Evolutionary conservation across 352 stramenopile genomes (phyloP), one percentile per base, ranked within the genome.

Genomic region (Phytophthora sp.): DNA sequence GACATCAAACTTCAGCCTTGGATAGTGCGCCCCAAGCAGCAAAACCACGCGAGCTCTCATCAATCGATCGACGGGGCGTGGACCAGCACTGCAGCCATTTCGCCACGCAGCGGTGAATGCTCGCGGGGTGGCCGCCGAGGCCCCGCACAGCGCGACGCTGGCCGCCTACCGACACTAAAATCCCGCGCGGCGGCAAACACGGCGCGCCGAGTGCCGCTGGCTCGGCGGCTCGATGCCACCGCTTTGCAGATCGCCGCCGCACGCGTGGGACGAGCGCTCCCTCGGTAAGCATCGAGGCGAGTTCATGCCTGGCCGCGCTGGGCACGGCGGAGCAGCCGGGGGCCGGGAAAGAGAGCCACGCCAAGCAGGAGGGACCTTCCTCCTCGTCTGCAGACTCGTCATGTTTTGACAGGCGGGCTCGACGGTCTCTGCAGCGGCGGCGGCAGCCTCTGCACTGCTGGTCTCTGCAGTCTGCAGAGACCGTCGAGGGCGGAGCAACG

Each of bases 341-440:
- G 34, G 24, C 27, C 43, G 66, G 50, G 56, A 72, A 69, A 35
- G 26, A 54, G 50, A 48, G 44, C 53, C 37, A 56, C 48, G 35
- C 53, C 44, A 46, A 54, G 53, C 37, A 59, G 65, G 59, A 66
- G 48, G 66, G 49, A 70, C 66, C 54, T 66, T 56, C 34, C 17
- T 57, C 39, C 38, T 72, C 57, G 50, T 58, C 63, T 72, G 55
- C 39, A 24, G 35, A 42, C 35, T 42, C 35, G n/a, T 24, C 26
- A 46, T 31, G 32, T 23, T 51, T 66, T 66, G 46, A 66, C 54
- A 43, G 27, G 44, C 43, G 27, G 8, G 24, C 20, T 28, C 21
- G 20, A 11, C 41, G 3, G 12, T 59, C 13, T 39, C 26, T 13
- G 37, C n/a, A n/a, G n/a, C n/a, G n/a, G n/a, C n/a, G n/a, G n/a